These are phyloP conservation scores for Cyphellophora europaea DNA, from an alignment of 2,329 filamentous ascomycete species.

Conservation along the genomic window DNA sequence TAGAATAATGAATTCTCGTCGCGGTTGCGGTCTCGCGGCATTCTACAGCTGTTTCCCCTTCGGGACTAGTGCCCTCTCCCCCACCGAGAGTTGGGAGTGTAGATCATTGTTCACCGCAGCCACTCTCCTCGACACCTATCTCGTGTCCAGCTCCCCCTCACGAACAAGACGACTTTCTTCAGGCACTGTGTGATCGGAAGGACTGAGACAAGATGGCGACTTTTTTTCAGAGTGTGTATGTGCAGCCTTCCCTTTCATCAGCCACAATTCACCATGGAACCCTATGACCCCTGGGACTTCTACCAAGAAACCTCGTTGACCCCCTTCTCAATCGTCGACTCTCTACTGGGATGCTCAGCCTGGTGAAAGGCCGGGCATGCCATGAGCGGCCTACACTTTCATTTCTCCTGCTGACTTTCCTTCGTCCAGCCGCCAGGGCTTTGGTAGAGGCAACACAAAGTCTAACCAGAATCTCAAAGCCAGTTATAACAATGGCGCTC, in stretches of 20 bases:
- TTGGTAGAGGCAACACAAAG: conserved; percentile 38
- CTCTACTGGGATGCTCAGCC: background rate
- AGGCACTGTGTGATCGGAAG: too few species aligned
- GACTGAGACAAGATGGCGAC: conserved; percentile 40
- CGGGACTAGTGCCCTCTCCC: too few species aligned
- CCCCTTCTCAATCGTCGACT: background rate
- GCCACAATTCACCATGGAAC: conserved; percentile 3
- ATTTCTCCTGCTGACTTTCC: background rate
- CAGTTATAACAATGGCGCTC: conserved; percentile 22
- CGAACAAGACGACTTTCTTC: too few species aligned
- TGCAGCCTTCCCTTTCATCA: conserved; percentile 5
- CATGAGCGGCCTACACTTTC: too few species aligned
- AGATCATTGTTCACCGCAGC: too few species aligned
- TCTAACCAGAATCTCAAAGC: conserved; percentile 29
- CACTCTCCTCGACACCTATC: too few species aligned
- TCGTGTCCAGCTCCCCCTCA: too few species aligned
- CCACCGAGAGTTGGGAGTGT: too few species aligned
- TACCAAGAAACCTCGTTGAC: background rate
- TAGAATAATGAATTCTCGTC: too few species aligned
- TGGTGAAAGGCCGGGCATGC: background rate
- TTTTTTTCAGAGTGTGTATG: conserved; percentile 42
- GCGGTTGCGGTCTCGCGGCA: too few species aligned
- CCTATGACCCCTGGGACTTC: conserved; percentile 4
- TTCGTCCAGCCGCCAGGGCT: conserved; percentile 34
- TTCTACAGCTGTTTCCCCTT: too few species aligned